Evolutionary conservation across 768 basidiomycete genomes (phyloP), one percentile per base, ranked within the genome.

Genomic region (Candolleomyces efflorescens): DNA sequence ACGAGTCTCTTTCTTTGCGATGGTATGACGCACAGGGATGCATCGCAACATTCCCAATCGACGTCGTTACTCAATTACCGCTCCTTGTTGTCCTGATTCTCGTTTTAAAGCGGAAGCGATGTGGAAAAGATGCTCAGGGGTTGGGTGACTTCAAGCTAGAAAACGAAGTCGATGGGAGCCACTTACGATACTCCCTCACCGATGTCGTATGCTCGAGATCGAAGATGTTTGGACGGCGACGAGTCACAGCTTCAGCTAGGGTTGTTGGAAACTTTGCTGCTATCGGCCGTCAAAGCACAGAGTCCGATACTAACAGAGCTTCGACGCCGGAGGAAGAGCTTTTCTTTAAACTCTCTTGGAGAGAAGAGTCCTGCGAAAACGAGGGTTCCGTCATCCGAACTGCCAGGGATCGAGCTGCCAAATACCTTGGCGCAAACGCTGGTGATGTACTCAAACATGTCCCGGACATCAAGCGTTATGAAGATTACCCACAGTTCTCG

Each of bases 311-410:
- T 5, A 5, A 32, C 11, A 11, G 5, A 7, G 7, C 32, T 32
- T 32, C 11, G 32, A 5, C 11, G 32, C 32, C 32, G 11, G 32
- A 32, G 7, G 2, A 5, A 32, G 32, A 5, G 32, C 32, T 37
- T 5, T 57, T 57, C 51, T 49, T 60, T 51, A 60, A 60, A 44
- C 54, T 48, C 10, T 60, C 59, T 12, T 60, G 59, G 59, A 50
- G 55, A 6, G 56, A 60, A 53, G 55, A 56, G 15, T 3, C 15
- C n/a, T 39, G 55, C 1, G 20, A 13, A 6, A 38, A 13, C 23
- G 59, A 56, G 41, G 24, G 39, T 18, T 0, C 46, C 22, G 43
- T 60, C 27, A 49, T 60, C 11, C 15, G 3, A 5, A 47, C 24
- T 18, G 59, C 59, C n/a, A 44, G 20, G 26, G 24, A 36, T 11